These are phyloP conservation scores for Flaveria linearis DNA, from an alignment of 129 eudicot species.

Conservation along the genomic window DNA sequence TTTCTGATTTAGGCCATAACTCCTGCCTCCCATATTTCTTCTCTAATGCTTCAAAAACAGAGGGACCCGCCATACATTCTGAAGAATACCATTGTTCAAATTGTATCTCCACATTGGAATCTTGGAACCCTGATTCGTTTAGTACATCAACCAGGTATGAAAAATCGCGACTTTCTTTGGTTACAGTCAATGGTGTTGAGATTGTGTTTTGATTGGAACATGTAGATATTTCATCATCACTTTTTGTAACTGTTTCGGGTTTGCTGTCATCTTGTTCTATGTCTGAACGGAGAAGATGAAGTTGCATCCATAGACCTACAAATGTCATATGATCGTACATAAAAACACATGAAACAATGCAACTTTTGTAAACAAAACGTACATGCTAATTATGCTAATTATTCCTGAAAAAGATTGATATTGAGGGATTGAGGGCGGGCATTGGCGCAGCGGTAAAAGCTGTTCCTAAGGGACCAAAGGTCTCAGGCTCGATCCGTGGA, in stretches of 20 bases:
- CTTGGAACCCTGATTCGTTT: constrained; percentile 52
- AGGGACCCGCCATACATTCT: constrained; percentile 47
- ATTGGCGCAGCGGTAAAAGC: too few species aligned
- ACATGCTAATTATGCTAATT: neutral
- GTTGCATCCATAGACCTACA: constrained; percentile 53
- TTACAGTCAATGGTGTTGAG: constrained; percentile 25
- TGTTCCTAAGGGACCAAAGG: too few species aligned
- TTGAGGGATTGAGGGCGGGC: too few species aligned
- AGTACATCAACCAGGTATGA: constrained; percentile 76
- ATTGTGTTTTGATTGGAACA: constrained; percentile 26
- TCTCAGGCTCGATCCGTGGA: too few species aligned
- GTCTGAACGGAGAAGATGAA: constrained; percentile 50
- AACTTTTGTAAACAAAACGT: neutral
- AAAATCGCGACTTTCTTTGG: constrained; percentile 57
- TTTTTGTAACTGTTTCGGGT: constrained; percentile 57
- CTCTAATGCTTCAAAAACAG: constrained; percentile 67
- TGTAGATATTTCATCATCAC: constrained; percentile 52
- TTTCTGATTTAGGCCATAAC: constrained; percentile 57
- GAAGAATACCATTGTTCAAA: constrained; percentile 47
- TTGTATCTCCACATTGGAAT: constrained; percentile 27
- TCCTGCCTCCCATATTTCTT: constrained; percentile 67
- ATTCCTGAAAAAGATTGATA: neutral
- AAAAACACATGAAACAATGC: neutral
- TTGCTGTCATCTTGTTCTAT: constrained; percentile 55
- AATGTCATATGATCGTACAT: constrained; percentile 18